phyloP scores from a whole-genome alignment of 1,284 basidiomycete species.

The Inonotus hispidus region DNA sequence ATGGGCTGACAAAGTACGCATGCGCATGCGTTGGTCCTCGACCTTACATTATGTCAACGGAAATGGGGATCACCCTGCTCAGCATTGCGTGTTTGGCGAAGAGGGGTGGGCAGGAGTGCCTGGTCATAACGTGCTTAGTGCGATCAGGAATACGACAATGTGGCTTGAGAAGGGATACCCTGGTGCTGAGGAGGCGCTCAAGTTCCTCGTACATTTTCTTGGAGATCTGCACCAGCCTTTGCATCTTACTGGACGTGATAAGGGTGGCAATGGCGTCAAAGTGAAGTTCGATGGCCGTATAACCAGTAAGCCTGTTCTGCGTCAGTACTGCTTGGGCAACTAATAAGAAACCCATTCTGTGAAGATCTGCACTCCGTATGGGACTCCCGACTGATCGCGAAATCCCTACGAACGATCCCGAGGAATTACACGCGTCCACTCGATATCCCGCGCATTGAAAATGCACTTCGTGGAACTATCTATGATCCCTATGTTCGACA shows the following conservation, averaged over 20 bases:
- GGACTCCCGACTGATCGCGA: constrained; percentile 79
- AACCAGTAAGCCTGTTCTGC: constrained; percentile 46
- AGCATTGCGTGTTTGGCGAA: constrained; percentile 76
- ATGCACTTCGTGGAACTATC: constrained; percentile 69
- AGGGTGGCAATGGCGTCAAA: constrained; percentile 77
- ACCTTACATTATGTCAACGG: constrained; percentile 74
- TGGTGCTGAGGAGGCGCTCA: constrained; percentile 65
- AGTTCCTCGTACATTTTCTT: constrained; percentile 86
- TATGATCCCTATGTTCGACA: constrained; percentile 88
- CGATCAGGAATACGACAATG: constrained; percentile 54
- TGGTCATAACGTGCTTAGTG: constrained; percentile 70
- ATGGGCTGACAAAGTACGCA: constrained; percentile 79
- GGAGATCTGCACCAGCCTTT: constrained; percentile 92
- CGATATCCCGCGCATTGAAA: constrained; percentile 62
- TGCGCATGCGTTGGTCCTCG: constrained; percentile 54
- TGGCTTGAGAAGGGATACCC: constrained; percentile 21
- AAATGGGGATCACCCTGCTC: constrained; percentile 69
- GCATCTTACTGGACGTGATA: constrained; percentile 80
- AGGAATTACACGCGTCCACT: constrained; percentile 72
- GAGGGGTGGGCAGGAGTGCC: constrained; percentile 71
- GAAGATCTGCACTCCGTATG: constrained; percentile 81
- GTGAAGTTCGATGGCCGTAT: constrained; percentile 65
- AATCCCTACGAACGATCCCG: constrained; percentile 70
- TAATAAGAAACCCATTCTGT: neutral
- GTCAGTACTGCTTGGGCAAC: neutral